Evolutionary conservation across 176 grass and related monocot species (phyloP).

Genomic region (Areca catechu): DNA sequence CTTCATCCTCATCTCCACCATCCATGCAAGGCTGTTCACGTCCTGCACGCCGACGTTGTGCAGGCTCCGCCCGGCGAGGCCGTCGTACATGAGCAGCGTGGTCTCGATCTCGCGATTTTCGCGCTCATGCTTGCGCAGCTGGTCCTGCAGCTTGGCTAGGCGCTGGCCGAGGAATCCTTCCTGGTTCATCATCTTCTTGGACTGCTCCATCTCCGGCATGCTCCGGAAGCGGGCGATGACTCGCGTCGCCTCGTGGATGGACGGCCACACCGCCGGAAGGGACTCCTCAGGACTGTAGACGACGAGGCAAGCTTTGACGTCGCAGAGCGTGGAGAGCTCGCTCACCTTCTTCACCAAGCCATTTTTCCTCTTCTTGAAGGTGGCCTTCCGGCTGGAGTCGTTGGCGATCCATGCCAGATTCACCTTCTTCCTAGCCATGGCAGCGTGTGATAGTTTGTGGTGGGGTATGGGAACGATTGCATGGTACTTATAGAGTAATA

Average conservation of each 20-base stretch:
- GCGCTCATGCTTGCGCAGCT: constrained; percentile 18
- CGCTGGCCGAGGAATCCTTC: constrained; percentile 27
- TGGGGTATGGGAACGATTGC: background rate
- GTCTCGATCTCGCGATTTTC: constrained; percentile 21
- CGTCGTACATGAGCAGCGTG: constrained; percentile 21
- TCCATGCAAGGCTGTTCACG: constrained; percentile 6
- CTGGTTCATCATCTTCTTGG: constrained; percentile 36
- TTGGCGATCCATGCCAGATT: constrained; percentile 14
- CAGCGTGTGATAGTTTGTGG: background rate
- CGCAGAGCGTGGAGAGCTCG: constrained; percentile 13
- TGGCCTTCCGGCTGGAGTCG: background rate
- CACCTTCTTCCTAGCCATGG: constrained; percentile 36
- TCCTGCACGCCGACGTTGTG: constrained; percentile 17
- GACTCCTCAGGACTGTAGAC: background rate
- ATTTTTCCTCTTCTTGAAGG: constrained; percentile 3
- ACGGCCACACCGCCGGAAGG: constrained; percentile 19
- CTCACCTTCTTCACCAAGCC: constrained; percentile 10
- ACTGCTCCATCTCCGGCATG: constrained; percentile 27
- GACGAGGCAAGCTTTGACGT: background rate
- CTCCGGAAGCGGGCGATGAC: constrained; percentile 15
- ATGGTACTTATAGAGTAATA: too few species aligned
- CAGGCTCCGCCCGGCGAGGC: constrained; percentile 5
- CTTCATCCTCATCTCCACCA: constrained; percentile 18
- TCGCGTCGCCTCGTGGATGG: background rate
- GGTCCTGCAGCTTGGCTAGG: constrained; percentile 21